Evolutionary conservation across 331 rosid genomes (phyloP).

Genomic region (Pyracantha coccinea): DNA sequence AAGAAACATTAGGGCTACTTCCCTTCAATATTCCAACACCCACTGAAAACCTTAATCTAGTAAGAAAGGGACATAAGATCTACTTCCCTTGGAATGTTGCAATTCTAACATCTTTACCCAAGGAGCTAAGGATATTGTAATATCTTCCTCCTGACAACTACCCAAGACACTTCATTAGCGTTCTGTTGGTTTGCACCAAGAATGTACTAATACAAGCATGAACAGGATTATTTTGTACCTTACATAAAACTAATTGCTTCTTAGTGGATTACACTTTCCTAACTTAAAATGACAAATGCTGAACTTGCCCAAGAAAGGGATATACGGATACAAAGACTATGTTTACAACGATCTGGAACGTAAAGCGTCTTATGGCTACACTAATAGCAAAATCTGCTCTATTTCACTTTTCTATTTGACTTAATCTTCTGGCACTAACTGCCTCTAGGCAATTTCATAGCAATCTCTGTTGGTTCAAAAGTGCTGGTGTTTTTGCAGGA

Average conservation of each 20-base stretch:
- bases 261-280: neutral
- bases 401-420: neutral
- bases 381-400: neutral
- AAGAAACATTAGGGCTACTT: neutral
- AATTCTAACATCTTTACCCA: neutral
- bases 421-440: neutral
- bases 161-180: neutral
- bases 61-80: neutral
- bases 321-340: neutral
- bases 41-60: neutral
- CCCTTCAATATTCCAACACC: neutral
- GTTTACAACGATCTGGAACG: neutral
- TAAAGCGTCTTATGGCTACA: neutral
- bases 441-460: neutral
- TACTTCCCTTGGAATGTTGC: neutral
- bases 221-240: neutral
- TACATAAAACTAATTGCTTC: neutral
- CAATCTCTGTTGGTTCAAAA: conserved; percentile 5
- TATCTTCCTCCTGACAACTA: neutral
- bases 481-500: conserved; percentile 44
- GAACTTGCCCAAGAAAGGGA: neutral
- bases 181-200: neutral
- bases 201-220: neutral
- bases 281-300: neutral
- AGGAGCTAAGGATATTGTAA: neutral